Evolutionary conservation across 1,284 basidiomycete species (phyloP).

Genomic region (Dichomitus squalens): DNA sequence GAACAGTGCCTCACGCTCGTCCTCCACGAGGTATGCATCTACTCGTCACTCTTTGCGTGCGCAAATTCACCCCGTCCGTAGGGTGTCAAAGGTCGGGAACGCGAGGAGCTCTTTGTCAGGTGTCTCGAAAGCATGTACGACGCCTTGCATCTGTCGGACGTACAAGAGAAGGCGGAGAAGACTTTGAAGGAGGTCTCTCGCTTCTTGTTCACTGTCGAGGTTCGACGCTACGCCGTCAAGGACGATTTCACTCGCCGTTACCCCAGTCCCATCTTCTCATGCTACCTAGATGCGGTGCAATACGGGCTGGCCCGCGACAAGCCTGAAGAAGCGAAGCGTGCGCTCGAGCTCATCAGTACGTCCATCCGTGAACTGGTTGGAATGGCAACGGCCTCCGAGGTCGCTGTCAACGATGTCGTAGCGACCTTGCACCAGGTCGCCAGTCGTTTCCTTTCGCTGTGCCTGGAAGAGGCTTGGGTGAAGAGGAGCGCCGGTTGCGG

Average conservation of each 20-base stretch:
- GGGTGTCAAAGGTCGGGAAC: constrained; percentile 75
- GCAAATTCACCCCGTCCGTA: constrained; percentile 30
- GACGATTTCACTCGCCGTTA: constrained; percentile 57
- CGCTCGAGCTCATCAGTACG: constrained; percentile 58
- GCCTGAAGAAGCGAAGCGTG: constrained; percentile 58
- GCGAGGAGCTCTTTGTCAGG: constrained; percentile 73
- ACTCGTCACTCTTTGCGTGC: not conserved
- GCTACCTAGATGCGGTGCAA: constrained; percentile 79
- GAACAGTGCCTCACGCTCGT: constrained; percentile 76
- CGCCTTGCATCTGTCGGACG: constrained; percentile 71
- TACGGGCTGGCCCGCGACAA: constrained; percentile 70
- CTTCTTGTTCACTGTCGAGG: constrained; percentile 69
- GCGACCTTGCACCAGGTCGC: constrained; percentile 78
- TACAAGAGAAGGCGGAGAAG: constrained; percentile 68
- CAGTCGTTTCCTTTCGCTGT: constrained; percentile 79
- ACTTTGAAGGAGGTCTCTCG: constrained; percentile 71
- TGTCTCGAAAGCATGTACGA: constrained; percentile 83
- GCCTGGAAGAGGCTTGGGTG: constrained; percentile 88
- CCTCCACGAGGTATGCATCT: constrained; percentile 70
- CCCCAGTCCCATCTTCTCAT: constrained; percentile 63
- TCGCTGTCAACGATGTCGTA: constrained; percentile 56
- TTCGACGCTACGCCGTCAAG: constrained; percentile 56
- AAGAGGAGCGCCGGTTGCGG: constrained; percentile 86
- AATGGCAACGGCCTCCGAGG: constrained; percentile 49
- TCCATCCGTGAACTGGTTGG: constrained; percentile 73